phyloP scores from a whole-genome alignment of 768 basidiomycete genomes.

The Guyanaporus albipodus region DNA sequence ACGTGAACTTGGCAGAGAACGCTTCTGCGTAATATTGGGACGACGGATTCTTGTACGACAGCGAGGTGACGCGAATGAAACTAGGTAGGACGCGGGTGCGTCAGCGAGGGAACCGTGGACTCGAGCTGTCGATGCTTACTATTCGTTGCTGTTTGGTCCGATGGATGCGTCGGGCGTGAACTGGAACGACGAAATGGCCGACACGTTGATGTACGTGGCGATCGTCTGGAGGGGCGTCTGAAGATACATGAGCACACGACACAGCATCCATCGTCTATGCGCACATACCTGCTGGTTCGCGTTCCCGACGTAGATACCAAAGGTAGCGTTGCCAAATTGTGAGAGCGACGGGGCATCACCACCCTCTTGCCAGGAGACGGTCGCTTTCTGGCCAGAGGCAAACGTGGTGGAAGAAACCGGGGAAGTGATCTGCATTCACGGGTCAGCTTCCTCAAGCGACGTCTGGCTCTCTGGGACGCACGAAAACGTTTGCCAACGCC shows the following conservation, averaged over 20 bases:
- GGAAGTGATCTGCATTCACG: constrained; percentile 47
- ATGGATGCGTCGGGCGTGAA: constrained; percentile 51
- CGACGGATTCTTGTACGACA: constrained; percentile 47
- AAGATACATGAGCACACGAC: no score
- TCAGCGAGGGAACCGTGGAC: neutral
- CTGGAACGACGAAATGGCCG: constrained; percentile 38
- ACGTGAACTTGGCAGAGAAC: constrained; percentile 81
- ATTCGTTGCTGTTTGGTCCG: constrained; percentile 52
- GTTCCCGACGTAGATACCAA: constrained; percentile 66
- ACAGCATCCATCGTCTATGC: no score
- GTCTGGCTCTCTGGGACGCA: constrained; percentile 32
- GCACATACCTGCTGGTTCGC: constrained; percentile 51
- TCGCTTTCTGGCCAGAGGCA: constrained; percentile 46
- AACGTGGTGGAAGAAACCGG: constrained; percentile 47
- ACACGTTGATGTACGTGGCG: constrained; percentile 46
- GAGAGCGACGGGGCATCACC: constrained; percentile 43
- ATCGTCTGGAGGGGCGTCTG: constrained; percentile 59
- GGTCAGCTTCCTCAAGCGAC: neutral
- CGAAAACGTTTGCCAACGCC: constrained; percentile 54
- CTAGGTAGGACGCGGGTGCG: constrained; percentile 32
- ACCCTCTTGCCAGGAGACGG: constrained; percentile 60
- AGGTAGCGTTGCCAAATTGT: constrained; percentile 46
- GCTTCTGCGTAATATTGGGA: constrained; percentile 58
- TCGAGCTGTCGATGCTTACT: no score
- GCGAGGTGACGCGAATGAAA: constrained; percentile 77